Conservation (phyloP, 805 yeast genomes). For the Teunomyces tritomae region DNA sequence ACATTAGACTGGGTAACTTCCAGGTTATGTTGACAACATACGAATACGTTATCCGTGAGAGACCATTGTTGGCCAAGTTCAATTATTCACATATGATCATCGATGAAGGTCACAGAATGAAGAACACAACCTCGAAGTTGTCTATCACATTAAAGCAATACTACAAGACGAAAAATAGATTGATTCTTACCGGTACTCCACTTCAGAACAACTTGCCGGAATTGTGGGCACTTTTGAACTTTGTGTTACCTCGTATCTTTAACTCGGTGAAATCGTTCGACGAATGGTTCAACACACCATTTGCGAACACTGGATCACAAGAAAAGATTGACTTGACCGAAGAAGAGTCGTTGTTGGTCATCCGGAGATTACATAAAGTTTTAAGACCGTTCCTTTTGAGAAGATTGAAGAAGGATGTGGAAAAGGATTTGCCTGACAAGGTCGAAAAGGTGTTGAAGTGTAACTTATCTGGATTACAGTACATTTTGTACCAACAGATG, state of each 20-base stretch:
- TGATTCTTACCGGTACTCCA: constrained; percentile 86
- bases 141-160: constrained; percentile 68
- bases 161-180: constrained; percentile 72
- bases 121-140: constrained; percentile 71
- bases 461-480: constrained; percentile 71
- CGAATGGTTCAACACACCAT: constrained; percentile 89
- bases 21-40: constrained; percentile 77
- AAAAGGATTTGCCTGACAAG: constrained; percentile 80
- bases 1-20: constrained; percentile 66
- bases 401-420: constrained; percentile 84
- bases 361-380: constrained; percentile 82
- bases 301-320: constrained; percentile 80
- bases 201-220: constrained; percentile 82
- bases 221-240: constrained; percentile 79
- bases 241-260: constrained; percentile 79
- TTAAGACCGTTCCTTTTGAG: constrained; percentile 80
- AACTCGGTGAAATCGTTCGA: constrained; percentile 83
- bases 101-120: constrained; percentile 91
- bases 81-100: constrained; percentile 85
- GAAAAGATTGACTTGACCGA: constrained; percentile 79
- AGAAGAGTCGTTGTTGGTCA: constrained; percentile 80
- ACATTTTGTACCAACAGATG: constrained; percentile 73
- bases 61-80: constrained; percentile 64
- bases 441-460: constrained; percentile 81
- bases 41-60: constrained; percentile 77